Base-by-base conservation (phyloP, 805 yeast species). In the Starmerella stigmatis region DNA sequence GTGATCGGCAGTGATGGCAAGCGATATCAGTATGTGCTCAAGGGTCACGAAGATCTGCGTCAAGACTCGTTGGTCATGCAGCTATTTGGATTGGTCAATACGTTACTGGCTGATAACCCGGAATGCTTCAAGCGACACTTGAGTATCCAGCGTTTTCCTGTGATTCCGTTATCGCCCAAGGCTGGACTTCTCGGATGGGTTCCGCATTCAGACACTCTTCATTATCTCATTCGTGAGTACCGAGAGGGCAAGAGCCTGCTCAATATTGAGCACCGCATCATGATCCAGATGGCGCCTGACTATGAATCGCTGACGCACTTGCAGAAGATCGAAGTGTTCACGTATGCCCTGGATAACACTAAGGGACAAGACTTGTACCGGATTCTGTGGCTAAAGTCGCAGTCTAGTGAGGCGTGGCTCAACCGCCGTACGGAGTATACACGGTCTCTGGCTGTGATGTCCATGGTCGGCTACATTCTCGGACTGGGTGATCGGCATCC, bases 401-500 rank as follows among this genome's bases (percentile, higher is more conserved):
- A 92, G 53, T 85, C 96, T 0, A 86, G 96, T 0, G 99, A 92
- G 63, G 86, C 96, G 0, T 92, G 99, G 99, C 70, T 92, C 31
- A 97, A 92, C 60, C 76, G 99, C 56, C 78, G 99, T 61, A 89
- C 96, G 0, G 88, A 94, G 1, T 92, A 92, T 60, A 89, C 97
- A 0, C 72, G 98, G 46, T 92, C 97, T 0, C 69, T 92, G 52
- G 98, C 98, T 0, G 96, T 86, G 5, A 94, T 92, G 97, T 89
- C 97, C 0, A 92, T 92, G 96, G 95, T 82, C 34, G 99, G 99
- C 1, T 92, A 92, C 62, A 89, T 92, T 44, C 70, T 92, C 20
- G 99, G 99, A 12, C 71, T 92, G 17, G 99, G 99, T 49, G 99
- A 92, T 62, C 76, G 99, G 50, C 99, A 92, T 64, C 98, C 98